Evolutionary conservation across 305 asterid genomes (phyloP).

Genomic region (Plantago coronopus): DNA sequence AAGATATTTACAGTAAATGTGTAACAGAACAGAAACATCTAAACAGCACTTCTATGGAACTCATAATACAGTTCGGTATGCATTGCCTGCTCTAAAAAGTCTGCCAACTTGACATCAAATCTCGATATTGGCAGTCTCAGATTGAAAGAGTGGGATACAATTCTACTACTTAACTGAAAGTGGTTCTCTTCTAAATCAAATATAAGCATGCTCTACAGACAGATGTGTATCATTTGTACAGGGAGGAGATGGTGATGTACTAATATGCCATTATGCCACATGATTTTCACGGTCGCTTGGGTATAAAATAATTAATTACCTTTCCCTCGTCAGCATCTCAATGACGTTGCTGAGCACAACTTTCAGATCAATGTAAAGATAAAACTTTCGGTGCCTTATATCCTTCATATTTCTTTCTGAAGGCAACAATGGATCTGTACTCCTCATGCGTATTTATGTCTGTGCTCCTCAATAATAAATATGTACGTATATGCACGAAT

Average conservation of each 20-base stretch:
- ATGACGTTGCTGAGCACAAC: slow-evolving; percentile 91
- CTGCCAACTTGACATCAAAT: too few relatives aligned
- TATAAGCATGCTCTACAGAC: too few relatives aligned
- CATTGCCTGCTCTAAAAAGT: too few relatives aligned
- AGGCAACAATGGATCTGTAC: slow-evolving; percentile 27
- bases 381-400: slow-evolving; percentile 52
- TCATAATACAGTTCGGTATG: background rate
- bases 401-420: slow-evolving; percentile 22
- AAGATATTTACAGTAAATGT: slow-evolving; percentile 46
- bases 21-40: slow-evolving; percentile 18
- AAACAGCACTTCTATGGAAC: background rate
- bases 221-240: background rate
- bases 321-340: slow-evolving; percentile 85
- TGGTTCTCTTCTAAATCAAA: too few relatives aligned
- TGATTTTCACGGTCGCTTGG: slow-evolving; percentile 1
- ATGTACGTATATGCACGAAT: too few relatives aligned
- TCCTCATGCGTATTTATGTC: too few relatives aligned
- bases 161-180: too few relatives aligned
- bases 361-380: slow-evolving; percentile 63
- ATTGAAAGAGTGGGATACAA: too few relatives aligned
- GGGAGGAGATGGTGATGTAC: too few relatives aligned
- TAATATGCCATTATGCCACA: background rate
- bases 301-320: slow-evolving; percentile 34
- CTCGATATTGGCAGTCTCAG: too few relatives aligned
- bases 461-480: too few relatives aligned